These are phyloP conservation scores for Straminergon stramineum DNA, from an alignment of 225 moss, liverwort and hornwort genomes.

Conservation along the genomic window DNA sequence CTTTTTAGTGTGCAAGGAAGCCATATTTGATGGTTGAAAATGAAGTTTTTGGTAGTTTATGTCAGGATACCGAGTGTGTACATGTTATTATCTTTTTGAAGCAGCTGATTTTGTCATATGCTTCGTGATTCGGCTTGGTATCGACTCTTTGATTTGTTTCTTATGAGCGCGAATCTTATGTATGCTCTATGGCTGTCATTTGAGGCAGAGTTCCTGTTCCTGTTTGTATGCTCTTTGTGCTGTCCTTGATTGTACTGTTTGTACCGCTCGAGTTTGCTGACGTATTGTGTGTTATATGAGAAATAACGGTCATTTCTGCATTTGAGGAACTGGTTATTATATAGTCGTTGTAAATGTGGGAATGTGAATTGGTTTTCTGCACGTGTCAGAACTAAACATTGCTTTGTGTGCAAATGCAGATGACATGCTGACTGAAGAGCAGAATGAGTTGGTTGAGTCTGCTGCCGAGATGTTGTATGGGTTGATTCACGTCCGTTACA, in stretches of 20 bases:
- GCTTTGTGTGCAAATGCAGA: conserved; percentile 35
- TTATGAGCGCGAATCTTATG: background rate
- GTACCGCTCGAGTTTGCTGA: background rate
- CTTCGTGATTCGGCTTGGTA: background rate
- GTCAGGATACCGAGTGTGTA: background rate
- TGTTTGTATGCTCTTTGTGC: background rate
- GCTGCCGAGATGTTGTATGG: conserved; percentile 99
- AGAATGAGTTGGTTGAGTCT: conserved; percentile 94
- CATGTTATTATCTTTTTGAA: background rate
- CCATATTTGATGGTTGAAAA: background rate
- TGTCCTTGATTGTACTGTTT: background rate
- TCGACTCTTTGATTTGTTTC: background rate
- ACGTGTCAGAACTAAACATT: background rate
- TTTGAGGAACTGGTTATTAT: no score
- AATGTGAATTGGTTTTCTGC: background rate
- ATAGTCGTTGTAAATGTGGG: background rate
- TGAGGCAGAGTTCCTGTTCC: background rate
- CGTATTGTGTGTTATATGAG: background rate
- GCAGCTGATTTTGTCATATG: background rate
- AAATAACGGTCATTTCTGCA: background rate
- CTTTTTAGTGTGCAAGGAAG: background rate
- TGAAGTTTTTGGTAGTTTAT: background rate
- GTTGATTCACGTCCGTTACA: conserved; percentile 96
- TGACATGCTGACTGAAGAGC: conserved; percentile 95
- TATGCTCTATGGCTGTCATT: background rate